Conservation (phyloP, 345 rosid genomes). For the Acer saccharum region DNA sequence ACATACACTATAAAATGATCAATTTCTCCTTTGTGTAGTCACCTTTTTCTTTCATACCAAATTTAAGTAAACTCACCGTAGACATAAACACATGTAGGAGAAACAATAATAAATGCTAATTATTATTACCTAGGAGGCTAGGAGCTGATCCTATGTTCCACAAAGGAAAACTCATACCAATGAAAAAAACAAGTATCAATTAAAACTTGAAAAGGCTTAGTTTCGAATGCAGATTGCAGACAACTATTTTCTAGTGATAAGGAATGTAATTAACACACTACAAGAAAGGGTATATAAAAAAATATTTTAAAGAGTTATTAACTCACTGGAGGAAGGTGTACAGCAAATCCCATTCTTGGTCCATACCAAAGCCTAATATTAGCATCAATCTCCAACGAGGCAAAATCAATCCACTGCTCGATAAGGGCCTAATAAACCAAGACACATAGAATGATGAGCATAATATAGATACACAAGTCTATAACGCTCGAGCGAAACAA, state of each 20-base stretch:
- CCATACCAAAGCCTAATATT: constrained; percentile 54
- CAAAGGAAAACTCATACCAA: too few species aligned
- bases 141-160: background rate
- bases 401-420: constrained; percentile 96
- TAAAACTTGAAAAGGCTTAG: background rate
- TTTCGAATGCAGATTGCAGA: background rate
- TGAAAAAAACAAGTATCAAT: background rate
- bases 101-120: background rate
- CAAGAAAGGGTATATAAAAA: background rate
- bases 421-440: constrained; percentile 59
- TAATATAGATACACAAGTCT: background rate
- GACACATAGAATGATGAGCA: constrained; percentile 16
- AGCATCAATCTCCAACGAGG: constrained; percentile 75
- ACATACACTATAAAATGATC: background rate
- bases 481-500: background rate
- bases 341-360: constrained; percentile 61
- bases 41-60: too few species aligned
- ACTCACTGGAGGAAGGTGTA: constrained; percentile 79
- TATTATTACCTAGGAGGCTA: background rate
- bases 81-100: background rate
- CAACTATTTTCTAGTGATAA: background rate
- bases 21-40: too few species aligned
- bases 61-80: too few species aligned
- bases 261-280: background rate
- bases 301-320: background rate